A percentile compares a stretch with the other conserved stretches of the same genome.
These are phyloP conservation scores for Sextonia rubra DNA, from an alignment of 164 flowering plant species.

Conservation along the genomic window DNA sequence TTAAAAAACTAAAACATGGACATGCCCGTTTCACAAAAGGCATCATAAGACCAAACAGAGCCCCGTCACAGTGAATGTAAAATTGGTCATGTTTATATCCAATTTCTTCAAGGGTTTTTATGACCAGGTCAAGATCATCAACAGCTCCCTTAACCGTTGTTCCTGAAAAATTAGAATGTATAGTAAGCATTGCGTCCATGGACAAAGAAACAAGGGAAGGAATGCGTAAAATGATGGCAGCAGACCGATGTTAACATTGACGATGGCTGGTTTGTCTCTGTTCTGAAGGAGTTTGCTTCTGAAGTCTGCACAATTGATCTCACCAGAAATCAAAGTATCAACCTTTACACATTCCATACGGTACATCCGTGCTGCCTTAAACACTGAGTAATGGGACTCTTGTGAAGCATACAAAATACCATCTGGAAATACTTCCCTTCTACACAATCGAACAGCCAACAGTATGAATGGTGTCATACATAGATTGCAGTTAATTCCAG, in stretches of 20 bases:
- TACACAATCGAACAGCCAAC: slow-evolving; percentile 25
- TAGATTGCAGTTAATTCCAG: not conserved
- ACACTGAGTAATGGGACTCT: slow-evolving; percentile 87
- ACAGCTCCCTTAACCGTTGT: slow-evolving; percentile 98
- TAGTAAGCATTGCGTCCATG: not conserved
- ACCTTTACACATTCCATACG: slow-evolving; percentile 86
- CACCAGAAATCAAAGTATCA: slow-evolving; percentile 63
- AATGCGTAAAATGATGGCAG: slow-evolving; percentile 3
- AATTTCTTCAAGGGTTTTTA: slow-evolving; percentile 72
- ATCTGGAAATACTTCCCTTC: slow-evolving; percentile 92
- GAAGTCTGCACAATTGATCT: slow-evolving; percentile 84
- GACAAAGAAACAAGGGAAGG: not conserved
- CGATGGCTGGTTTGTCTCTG: slow-evolving; percentile 85
- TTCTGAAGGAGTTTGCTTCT: slow-evolving; percentile 50
- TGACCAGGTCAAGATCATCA: slow-evolving; percentile 93
- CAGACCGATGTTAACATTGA: slow-evolving; percentile 88
- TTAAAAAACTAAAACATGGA: not conserved
- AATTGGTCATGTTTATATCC: slow-evolving; percentile 74
- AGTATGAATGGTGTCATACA: not conserved
- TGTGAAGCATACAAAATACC: slow-evolving; percentile 80
- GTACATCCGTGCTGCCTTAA: slow-evolving; percentile 96
- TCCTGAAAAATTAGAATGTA: slow-evolving; percentile 39
- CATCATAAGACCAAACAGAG: slow-evolving; percentile 96
- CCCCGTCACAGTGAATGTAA: slow-evolving; percentile 96
- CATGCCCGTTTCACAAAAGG: slow-evolving; percentile 89